phyloP scores from a whole-genome alignment of 345 rosid genomes.

The Brassica carinata region DNA sequence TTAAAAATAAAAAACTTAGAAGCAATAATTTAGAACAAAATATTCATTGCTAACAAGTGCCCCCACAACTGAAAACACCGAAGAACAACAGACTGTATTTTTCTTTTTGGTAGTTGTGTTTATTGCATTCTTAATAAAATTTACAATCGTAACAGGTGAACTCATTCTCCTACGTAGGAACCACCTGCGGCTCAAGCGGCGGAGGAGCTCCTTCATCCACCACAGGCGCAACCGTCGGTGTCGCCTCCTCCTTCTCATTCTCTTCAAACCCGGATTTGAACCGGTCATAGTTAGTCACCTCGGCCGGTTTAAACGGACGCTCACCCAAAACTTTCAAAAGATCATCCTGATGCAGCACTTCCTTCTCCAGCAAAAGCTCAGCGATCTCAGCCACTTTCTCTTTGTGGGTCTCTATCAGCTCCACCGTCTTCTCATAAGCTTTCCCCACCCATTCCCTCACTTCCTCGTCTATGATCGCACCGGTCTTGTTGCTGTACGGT shows the following conservation, averaged over 20 bases:
- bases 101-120: neutral
- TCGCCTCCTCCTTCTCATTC: constrained; percentile 21
- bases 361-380: constrained; percentile 80
- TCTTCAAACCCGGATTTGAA: constrained; percentile 72
- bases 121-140: constrained; percentile 26
- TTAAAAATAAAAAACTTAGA: neutral
- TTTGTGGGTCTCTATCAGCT: constrained; percentile 72
- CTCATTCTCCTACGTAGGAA: constrained; percentile 48
- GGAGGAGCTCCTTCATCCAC: constrained; percentile 61
- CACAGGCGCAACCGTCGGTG: constrained; percentile 33
- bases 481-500: constrained; percentile 90
- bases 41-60: constrained; percentile 21
- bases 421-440: constrained; percentile 64
- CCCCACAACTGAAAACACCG: constrained; percentile 1
- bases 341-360: constrained; percentile 83
- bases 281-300: constrained; percentile 73
- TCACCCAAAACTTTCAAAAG: constrained; percentile 69
- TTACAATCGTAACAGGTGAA: constrained; percentile 32
- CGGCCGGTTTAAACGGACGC: constrained; percentile 71
- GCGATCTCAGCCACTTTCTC: constrained; percentile 80
- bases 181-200: constrained; percentile 60
- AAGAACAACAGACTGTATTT: constrained; percentile 1
- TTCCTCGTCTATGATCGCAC: constrained; percentile 79
- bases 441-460: constrained; percentile 87
- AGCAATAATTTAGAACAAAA: constrained; percentile 6